These are phyloP conservation scores for Citrus mangshanensis DNA, from an alignment of 345 rosid species.

Conservation along the genomic window DNA sequence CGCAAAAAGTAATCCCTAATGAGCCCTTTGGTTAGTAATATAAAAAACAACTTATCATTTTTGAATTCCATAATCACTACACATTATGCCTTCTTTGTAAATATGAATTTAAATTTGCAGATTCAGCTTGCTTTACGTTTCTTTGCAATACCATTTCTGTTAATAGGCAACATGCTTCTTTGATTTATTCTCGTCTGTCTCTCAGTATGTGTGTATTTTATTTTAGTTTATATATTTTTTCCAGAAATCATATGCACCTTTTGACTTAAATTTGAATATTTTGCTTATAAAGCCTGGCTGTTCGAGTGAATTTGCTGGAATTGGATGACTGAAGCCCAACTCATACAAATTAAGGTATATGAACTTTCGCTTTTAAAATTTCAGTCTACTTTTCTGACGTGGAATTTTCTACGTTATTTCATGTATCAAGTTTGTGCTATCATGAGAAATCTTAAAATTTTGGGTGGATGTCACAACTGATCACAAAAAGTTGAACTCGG, in stretches of 20 bases:
- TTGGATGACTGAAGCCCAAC: constrained; percentile 57
- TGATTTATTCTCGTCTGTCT: background rate
- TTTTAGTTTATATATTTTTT: background rate
- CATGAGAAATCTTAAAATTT: background rate
- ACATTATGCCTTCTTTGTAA: background rate
- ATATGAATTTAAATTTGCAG: background rate
- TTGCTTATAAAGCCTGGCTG: constrained; percentile 80
- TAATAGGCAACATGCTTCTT: background rate
- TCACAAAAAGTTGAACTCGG: background rate
- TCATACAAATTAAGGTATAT: constrained; percentile 75
- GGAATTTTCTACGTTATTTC: background rate
- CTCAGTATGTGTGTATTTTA: background rate
- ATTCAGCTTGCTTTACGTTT: background rate
- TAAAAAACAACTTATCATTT: background rate
- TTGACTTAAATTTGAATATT: constrained; percentile 10
- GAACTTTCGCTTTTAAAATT: background rate
- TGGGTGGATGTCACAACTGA: background rate
- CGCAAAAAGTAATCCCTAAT: background rate
- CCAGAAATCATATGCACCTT: too few relatives aligned
- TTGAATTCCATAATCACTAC: background rate
- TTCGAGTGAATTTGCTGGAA: constrained; percentile 79
- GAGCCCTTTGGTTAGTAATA: background rate
- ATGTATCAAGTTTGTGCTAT: background rate
- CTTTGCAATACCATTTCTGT: background rate
- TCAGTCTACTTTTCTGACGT: background rate